Evolutionary conservation across 331 rosid genomes (phyloP), one percentile per base, ranked within the genome.

Genomic region (Dryas integrifolia): DNA sequence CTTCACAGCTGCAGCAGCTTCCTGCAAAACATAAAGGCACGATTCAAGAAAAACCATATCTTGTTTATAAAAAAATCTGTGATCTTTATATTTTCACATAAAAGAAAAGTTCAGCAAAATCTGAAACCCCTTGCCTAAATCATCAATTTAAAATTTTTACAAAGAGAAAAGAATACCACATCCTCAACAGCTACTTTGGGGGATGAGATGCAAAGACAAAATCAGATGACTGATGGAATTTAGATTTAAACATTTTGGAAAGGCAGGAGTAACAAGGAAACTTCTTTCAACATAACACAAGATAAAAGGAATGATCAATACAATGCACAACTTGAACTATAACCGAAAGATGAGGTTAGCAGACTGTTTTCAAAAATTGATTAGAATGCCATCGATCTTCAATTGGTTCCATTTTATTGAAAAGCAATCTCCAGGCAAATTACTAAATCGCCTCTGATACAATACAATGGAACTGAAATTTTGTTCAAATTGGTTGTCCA

Each of bases 1-100:
- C 87, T 88, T 90, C 69, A 92, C 98, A 65, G 86, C 77, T 78
- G 88, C 98, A 63, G 83, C 92, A 65, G 79, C 89, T 90, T 92
- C 98, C 98, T 92, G 77, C 72, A 85, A 79, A 71, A 74, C 58
- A 77, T 77, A 77, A 38, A 69, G n/a, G 6, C 5, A 66, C 48
- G 47, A 67, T 70, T 43, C 5, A 41, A 56, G n/a, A 12, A 39
- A 68, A 38, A 61, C 14, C 12, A 35, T 5, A 1, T 30, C 35
- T 49, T 0, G 9, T 35, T 9, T 14, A 21, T 30, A 6, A 52
- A 11, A 11, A 58, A 26, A 14, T 26, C 39, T 58, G 9, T 13
- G 1, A 6, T 30, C 9, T 58, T 6, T 58, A 30, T 1, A 58
- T 58, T 58, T 30, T 30, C 35, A 30, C 35, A 30, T 24, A 58